Conservation (phyloP, 192 early-diverging fungal genomes). For the Backusella psychrophila region DNA sequence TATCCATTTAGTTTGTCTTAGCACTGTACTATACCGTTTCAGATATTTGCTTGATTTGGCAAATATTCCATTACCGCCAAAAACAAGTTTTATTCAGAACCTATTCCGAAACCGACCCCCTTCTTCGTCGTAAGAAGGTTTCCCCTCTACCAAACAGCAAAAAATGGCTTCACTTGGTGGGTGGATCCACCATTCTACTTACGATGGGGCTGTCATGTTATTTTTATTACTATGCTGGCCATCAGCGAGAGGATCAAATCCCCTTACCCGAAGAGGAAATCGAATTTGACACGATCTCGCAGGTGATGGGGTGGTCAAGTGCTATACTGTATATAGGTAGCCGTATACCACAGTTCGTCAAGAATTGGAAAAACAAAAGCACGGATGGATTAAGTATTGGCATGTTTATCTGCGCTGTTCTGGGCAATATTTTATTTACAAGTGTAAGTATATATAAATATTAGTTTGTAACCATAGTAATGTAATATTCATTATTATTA, state of each 20-base stretch:
- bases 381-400: slow-evolving; percentile 77
- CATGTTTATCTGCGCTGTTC: slow-evolving; percentile 79
- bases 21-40: slow-evolving; percentile 72
- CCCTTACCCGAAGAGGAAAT: neutral
- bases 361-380: slow-evolving; percentile 69
- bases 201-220: neutral
- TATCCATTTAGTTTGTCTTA: slow-evolving; percentile 45
- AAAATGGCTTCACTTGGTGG: neutral
- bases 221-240: neutral
- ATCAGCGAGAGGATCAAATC: neutral
- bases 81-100: slow-evolving; percentile 7
- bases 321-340: slow-evolving; percentile 69
- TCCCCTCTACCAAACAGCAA: neutral
- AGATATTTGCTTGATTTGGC: slow-evolving; percentile 64
- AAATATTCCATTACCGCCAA: slow-evolving; percentile 65
- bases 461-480: neutral
- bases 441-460: slow-evolving; percentile 31
- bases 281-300: slow-evolving; percentile 37
- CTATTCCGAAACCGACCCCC: neutral
- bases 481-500: neutral
- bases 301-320: slow-evolving; percentile 73
- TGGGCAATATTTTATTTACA: slow-evolving; percentile 71
- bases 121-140: neutral
- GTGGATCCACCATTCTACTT: neutral
- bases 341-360: slow-evolving; percentile 79